Evolutionary conservation across 306 rosid genomes (phyloP), one percentile per base, ranked within the genome.

Genomic region (Abrus pulchellus): DNA sequence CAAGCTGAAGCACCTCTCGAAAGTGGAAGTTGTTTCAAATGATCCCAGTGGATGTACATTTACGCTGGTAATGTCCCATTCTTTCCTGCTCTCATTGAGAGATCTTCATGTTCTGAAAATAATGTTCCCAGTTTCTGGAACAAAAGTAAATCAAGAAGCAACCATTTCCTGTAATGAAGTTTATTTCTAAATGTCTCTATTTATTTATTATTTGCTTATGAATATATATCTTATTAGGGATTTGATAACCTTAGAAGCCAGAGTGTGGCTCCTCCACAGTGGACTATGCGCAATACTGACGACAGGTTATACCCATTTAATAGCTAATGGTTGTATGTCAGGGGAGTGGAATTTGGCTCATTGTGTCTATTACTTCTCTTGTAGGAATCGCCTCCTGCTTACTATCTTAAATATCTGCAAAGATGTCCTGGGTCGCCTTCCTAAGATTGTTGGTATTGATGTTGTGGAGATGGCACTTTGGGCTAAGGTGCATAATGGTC

Each of bases 391-490:
- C 80, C 92, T 95, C 78, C 86, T 95, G 64, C 60, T 92, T 28
- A 83, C 85, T 80, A 83, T 93, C 80, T 86, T 95, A 69, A 95
- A 91, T 85, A 86, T 88, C 66, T 93, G 96, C 92, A 93, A 92
- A 85, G 99, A 93, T 82, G 83, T 83, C 57, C 8, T 93, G 69
- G 97, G 89, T 66, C 98, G 92, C 80, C 88, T 93, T 79, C 99
- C 99, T 52, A 95, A 95, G 88, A 94, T 95, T 83, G 94, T 93
- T 85, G 98, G 98, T 66, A 82, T 95, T 59, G 99, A 95, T 90
- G 93, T 95, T 32, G 99, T 95, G 81, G 99, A 95, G 91, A 91
- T 95, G 99, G 99, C 99, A 85, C 97, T 95, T 72, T 93, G 99
- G 99, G 99, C 97, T 56, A 95, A 95, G 99, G 99, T 95, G 76